Evolutionary conservation across 2,329 filamentous ascomycete genomes (phyloP), one percentile per base, ranked within the genome.

Genomic region (Ophiocordyceps camponoti-floridani): DNA sequence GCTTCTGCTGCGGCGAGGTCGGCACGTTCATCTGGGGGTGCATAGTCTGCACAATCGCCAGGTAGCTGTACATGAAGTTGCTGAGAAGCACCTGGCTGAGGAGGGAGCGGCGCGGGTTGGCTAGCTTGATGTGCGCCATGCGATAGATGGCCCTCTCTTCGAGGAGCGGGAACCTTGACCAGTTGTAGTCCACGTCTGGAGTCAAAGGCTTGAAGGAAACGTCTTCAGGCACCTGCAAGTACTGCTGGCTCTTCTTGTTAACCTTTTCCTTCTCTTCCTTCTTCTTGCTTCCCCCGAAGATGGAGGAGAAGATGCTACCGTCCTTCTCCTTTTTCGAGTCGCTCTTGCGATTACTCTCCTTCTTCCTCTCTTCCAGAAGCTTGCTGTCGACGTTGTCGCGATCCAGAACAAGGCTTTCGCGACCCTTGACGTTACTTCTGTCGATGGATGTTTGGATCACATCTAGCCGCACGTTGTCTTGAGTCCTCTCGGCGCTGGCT

Each of bases 11-110:
- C 33, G 83, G 79, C 14, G 83, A 88, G 33, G 83, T 75, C n/a
- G 85, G 85, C 40, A 94, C 80, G 55, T 93, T 84, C 64, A 95
- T 84, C 57, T 94, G 85, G 40, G 91, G 91, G 61, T 98, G 91
- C 85, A 95, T 95, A 56, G 93, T 87, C 64, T 98, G 91, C 41
- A 98, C 91, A 62, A 96, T 98, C 49, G 91, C 91, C 51, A 98
- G 74, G 60, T 98, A 98, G 46, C 87, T 91, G 66, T 98, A 98
- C 91, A 98, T 98, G 63, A 98, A 98, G 61, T 98, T 98, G 64
- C 88, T 95, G 52, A 98, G 74, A 47, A 98, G 70, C 19, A 98
- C 91, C 62, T 98, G 91, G 48, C 89, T 95, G 57, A 94, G 82
- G 44, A 98, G 66, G 38, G 89, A 84, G 46, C 91, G 81, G 41